Evolutionary conservation across 352 stramenopile genomes (phyloP).

Genomic region (Thalassiosira hispida): DNA sequence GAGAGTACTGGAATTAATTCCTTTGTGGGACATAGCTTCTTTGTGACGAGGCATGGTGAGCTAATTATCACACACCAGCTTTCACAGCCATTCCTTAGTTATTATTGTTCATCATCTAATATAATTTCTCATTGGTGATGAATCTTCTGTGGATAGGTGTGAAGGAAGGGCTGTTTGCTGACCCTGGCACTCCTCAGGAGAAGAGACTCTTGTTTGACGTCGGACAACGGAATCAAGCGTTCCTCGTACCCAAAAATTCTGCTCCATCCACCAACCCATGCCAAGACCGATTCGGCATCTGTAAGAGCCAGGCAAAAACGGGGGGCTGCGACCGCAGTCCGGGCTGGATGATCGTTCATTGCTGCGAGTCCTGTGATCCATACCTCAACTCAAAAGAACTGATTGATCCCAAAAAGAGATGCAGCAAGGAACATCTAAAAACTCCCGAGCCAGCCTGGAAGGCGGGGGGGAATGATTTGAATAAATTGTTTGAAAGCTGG

Average conservation of each 20-base stretch:
- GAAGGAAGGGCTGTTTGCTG: conserved; percentile 57
- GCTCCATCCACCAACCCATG: conserved; percentile 59
- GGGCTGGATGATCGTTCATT: conserved; percentile 87
- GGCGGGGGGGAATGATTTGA: conserved; percentile 72
- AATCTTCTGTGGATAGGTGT: too few relatives aligned
- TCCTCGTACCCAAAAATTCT: conserved; percentile 53
- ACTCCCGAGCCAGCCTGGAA: conserved; percentile 62
- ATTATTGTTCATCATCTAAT: too few relatives aligned
- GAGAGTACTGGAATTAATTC: conserved; percentile 35
- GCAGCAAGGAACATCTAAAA: conserved; percentile 70
- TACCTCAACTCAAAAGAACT: conserved; percentile 68
- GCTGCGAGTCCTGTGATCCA: conserved; percentile 72
- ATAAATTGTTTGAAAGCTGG: conserved; percentile 74
- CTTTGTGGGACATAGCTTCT: conserved; percentile 58
- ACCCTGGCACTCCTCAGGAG: conserved; percentile 33
- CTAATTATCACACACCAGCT: too few relatives aligned
- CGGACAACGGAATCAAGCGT: conserved; percentile 29
- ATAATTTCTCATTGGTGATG: conserved; percentile 7
- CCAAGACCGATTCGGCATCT: conserved; percentile 70
- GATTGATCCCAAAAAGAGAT: conserved; percentile 76
- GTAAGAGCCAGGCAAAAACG: conserved; percentile 42
- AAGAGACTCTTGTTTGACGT: conserved; percentile 41
- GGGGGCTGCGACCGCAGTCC: conserved; percentile 65
- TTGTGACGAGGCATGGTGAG: conserved; percentile 62
- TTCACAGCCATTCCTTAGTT: too few relatives aligned